phyloP scores from a whole-genome alignment of 345 rosid genomes.

The Conringia planisiliqua region DNA sequence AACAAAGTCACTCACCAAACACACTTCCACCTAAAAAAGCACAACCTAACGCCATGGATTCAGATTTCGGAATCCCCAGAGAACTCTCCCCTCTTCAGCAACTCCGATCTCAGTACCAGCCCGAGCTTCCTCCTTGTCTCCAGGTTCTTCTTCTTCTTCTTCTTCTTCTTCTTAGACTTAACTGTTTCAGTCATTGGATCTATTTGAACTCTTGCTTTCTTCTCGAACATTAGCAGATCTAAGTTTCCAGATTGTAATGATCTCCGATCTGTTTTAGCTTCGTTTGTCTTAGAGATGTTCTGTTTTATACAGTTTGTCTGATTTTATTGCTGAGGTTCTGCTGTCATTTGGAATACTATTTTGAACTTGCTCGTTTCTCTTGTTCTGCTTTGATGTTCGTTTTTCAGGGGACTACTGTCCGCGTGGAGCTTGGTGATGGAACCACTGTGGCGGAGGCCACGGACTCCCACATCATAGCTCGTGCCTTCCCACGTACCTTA shows the following conservation, averaged over 20 bases:
- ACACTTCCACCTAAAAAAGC: too few relatives aligned
- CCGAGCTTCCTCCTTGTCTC: conserved; percentile 91
- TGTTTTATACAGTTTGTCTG: not conserved
- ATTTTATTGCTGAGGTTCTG: not conserved
- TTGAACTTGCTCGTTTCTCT: not conserved
- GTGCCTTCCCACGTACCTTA: conserved; percentile 76
- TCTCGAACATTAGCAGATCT: conserved; percentile 18
- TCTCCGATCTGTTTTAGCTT: conserved; percentile 12
- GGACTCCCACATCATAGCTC: conserved; percentile 58
- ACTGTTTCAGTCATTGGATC: conserved; percentile 10
- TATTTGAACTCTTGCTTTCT: not conserved
- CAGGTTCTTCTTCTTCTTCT: conserved; percentile 45
- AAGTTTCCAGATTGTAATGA: not conserved
- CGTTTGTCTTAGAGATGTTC: not conserved
- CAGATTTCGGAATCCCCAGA: conserved; percentile 91
- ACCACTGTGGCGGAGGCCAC: conserved; percentile 63
- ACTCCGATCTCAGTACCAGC: conserved; percentile 73
- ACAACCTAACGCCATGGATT: conserved; percentile 64
- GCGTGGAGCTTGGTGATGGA: conserved; percentile 90
- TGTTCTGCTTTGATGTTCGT: not conserved
- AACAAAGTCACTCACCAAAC: conserved; percentile 18
- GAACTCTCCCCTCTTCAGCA: conserved; percentile 90
- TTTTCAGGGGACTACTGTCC: conserved; percentile 89
- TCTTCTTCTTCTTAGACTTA: not conserved
- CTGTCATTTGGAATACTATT: not conserved